Conservation (phyloP, 257 asterid species). For the Agastache rugosa region DNA sequence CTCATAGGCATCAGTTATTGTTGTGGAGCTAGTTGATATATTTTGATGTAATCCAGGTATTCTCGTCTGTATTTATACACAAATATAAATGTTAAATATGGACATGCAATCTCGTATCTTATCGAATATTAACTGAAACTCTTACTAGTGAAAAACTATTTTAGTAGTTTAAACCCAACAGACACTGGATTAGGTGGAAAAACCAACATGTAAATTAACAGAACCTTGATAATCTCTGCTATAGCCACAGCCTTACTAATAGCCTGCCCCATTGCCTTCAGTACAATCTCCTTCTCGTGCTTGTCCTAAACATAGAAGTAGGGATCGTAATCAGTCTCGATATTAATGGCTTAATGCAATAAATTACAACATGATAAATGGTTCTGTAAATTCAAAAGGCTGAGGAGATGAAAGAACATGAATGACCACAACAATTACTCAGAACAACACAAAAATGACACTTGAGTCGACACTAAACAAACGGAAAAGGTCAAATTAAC, state of each 20-base stretch:
- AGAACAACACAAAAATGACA: not conserved
- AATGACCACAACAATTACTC: not conserved
- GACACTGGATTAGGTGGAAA: constrained; percentile 6
- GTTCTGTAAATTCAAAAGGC: not conserved
- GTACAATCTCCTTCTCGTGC: constrained; percentile 47
- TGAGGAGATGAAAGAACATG: not conserved
- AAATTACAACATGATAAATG: not conserved
- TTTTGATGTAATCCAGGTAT: constrained; percentile 57
- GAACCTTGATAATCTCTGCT: constrained; percentile 69
- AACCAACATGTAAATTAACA: not conserved
- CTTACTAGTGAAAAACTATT: not conserved
- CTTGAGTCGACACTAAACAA: not conserved
- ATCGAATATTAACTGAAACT: not conserved
- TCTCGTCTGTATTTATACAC: constrained; percentile 47
- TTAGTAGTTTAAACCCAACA: not conserved
- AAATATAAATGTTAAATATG: not conserved
- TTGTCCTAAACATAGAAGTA: constrained; percentile 49
- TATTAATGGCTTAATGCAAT: not conserved
- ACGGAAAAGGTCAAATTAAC: not conserved
- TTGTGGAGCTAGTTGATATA: constrained; percentile 59
- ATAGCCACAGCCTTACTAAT: constrained; percentile 64
- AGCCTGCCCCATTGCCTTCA: constrained; percentile 73
- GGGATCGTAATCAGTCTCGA: not conserved
- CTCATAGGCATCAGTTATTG: constrained; percentile 63
- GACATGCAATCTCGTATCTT: not conserved